A percentile compares a stretch with the other conserved stretches of the same genome.
These are phyloP conservation scores for Sugiyamaella novakii DNA, from an alignment of 1,139 yeast species.

Conservation along the genomic window DNA sequence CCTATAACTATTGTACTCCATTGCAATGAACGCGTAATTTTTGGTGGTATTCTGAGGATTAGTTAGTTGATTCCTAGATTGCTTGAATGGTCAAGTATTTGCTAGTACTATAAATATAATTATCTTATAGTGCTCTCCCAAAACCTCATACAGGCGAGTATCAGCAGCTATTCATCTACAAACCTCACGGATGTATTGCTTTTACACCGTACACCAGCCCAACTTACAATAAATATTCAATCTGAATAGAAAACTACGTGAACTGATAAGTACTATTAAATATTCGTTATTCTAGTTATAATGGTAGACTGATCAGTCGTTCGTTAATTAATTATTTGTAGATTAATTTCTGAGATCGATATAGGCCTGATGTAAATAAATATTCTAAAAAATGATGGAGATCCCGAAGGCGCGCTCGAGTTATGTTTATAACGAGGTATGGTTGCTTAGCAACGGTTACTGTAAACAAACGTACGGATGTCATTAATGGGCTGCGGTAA, in stretches of 20 bases:
- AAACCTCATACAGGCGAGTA: too few species aligned
- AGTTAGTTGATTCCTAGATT: too few species aligned
- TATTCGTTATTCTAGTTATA: neutral
- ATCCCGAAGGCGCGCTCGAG: neutral
- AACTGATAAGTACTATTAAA: too few species aligned
- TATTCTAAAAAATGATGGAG: neutral
- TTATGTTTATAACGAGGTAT: neutral
- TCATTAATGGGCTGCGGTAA: neutral
- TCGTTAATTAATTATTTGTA: neutral
- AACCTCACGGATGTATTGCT: too few species aligned
- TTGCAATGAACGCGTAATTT: neutral
- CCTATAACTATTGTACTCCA: conserved; percentile 12
- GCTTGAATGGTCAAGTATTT: too few species aligned
- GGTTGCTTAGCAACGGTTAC: conserved; percentile 12
- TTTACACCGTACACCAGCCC: too few species aligned
- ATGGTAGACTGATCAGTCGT: neutral
- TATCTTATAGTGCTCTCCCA: too few species aligned
- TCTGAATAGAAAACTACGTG: too few species aligned
- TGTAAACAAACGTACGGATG: conserved; percentile 6
- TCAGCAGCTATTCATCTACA: too few species aligned
- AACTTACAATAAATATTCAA: too few species aligned
- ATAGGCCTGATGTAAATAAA: neutral
- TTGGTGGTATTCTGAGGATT: neutral
- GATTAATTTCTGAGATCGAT: too few species aligned
- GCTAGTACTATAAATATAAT: too few species aligned